phyloP scores from a whole-genome alignment of 805 yeast genomes.

The Wickerhamomyces strasburgensis region DNA sequence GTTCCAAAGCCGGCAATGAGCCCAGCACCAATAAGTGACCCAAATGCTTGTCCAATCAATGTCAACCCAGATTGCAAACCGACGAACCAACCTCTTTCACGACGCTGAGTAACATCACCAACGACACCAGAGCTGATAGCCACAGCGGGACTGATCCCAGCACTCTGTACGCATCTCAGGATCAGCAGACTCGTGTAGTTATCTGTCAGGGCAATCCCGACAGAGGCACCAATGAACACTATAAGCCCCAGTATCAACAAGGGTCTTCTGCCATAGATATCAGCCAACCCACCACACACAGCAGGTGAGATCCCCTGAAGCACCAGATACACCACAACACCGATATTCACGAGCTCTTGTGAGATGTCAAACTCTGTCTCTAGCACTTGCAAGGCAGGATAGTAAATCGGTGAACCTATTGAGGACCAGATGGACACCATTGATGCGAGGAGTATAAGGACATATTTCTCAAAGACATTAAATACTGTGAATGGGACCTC shows the following conservation, averaged over 20 bases:
- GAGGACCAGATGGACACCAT: slow-evolving; percentile 61
- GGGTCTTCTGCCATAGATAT: slow-evolving; percentile 68
- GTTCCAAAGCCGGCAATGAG: slow-evolving; percentile 36
- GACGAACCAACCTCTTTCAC: slow-evolving; percentile 64
- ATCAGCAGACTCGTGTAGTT: slow-evolving; percentile 59
- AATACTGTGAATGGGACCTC: slow-evolving; percentile 37
- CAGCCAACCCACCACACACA: slow-evolving; percentile 64
- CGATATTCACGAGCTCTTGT: slow-evolving; percentile 55
- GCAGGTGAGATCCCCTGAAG: slow-evolving; percentile 78
- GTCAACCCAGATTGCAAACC: slow-evolving; percentile 64
- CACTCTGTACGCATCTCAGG: slow-evolving; percentile 70
- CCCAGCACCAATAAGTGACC: slow-evolving; percentile 61
- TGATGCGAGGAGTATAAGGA: slow-evolving; percentile 38
- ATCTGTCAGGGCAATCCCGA: slow-evolving; percentile 59
- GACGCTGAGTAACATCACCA: slow-evolving; percentile 65
- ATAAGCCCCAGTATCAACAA: slow-evolving; percentile 49
- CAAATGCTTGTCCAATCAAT: slow-evolving; percentile 70
- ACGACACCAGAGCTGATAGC: slow-evolving; percentile 66
- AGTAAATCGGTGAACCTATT: slow-evolving; percentile 70
- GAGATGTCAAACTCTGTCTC: slow-evolving; percentile 49
- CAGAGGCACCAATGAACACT: slow-evolving; percentile 54
- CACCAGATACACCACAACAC: slow-evolving; percentile 71
- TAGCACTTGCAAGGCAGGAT: slow-evolving; percentile 66
- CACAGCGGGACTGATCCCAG: slow-evolving; percentile 71
- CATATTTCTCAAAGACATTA: slow-evolving; percentile 33